Conservation (phyloP, 106 monocot species). For the Allium cepa region DNA sequence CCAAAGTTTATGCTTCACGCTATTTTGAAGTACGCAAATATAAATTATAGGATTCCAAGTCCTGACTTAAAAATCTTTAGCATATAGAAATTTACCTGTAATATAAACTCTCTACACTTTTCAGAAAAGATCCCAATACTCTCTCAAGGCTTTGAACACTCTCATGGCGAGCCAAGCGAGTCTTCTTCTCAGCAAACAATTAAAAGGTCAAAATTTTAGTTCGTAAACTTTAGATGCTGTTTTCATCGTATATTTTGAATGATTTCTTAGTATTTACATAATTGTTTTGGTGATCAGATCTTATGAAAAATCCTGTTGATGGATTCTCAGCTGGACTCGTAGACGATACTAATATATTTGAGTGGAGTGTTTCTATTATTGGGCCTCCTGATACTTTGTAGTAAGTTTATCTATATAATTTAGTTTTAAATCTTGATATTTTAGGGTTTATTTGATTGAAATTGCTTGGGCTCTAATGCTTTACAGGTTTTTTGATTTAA, state of each 20-base stretch:
- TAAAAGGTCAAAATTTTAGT: constrained; percentile 29
- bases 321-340: constrained; percentile 83
- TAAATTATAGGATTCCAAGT: too few relatives aligned
- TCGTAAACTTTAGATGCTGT: not conserved
- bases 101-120: too few relatives aligned
- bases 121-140: too few relatives aligned
- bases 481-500: too few relatives aligned
- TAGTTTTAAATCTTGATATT: too few relatives aligned
- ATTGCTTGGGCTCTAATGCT: too few relatives aligned
- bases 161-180: constrained; percentile 55
- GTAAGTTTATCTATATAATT: constrained; percentile 15
- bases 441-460: too few relatives aligned
- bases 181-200: constrained; percentile 52
- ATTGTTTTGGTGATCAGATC: constrained; percentile 25
- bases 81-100: too few relatives aligned
- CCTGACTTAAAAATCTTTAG: too few relatives aligned
- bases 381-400: constrained; percentile 73
- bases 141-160: not conserved
- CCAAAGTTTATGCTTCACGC: too few relatives aligned
- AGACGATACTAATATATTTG: constrained; percentile 61
- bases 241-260: not conserved
- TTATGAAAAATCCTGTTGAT: constrained; percentile 55
- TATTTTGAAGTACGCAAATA: too few relatives aligned
- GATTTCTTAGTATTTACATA: not conserved
- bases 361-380: constrained; percentile 74